Evolutionary conservation across 495 filamentous ascomycete species (phyloP), one percentile per base, ranked within the genome.

Genomic region (Penicillium coffeae): DNA sequence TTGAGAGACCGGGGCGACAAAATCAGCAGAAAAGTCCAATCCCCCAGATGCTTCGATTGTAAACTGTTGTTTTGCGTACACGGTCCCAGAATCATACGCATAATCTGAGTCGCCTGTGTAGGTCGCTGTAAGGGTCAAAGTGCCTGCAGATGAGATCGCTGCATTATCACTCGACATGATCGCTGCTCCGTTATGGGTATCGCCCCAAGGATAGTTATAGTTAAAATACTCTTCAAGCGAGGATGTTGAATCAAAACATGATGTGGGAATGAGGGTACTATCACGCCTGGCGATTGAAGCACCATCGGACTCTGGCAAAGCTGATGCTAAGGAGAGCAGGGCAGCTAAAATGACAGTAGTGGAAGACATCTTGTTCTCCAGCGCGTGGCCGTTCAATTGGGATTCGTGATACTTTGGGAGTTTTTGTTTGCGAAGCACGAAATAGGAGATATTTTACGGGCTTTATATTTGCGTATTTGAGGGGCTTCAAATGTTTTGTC

Each of bases 111-210:
- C 77, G 1, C 78, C 76, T 12, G 71, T 71, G 15, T 60, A 63
- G 30, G 56, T 59, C 8, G 60, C 60, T 32, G 56, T 52, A 9
- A 64, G 38, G 1, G 58, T 64, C 25, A 64, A 35, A 9, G 55
- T 55, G 10, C 55, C 55, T 13, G 48, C 35, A 16, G 78, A 76
- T 0, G 73, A 72, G 37, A 82, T 69, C 49, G 81, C 80, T 30
- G 78, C 68, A 53, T 82, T 78, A 21, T 70, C 50, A 42, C 79
- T 75, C 21, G 65, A 64, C 79, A 82, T 83, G 35, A 78, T 76
- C 3, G 80, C 79, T 0, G 70, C 76, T 22, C 80, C 80, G 56
- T 82, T 83, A 62, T 77, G 75, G 50, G 73, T 69, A 35, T 57
- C 59, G 18, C 69, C 66, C 66, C 69, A 72, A 2, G 69, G 69